Evolutionary conservation across 495 filamentous ascomycete genomes (phyloP).

Genomic region (Podospora appendiculata): DNA sequence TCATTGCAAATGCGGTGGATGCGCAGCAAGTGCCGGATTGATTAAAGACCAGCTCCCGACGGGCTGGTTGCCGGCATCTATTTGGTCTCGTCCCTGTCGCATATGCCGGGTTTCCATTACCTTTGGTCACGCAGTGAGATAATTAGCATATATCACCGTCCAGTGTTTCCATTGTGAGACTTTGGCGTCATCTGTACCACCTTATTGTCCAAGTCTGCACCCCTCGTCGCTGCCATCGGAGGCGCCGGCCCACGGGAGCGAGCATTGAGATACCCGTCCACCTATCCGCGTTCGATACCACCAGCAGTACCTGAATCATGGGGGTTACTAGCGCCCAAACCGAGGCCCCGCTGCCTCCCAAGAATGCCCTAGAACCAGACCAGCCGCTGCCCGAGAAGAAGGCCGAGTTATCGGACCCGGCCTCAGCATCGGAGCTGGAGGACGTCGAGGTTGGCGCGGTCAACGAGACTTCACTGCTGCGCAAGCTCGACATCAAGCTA

Average conservation of each 20-base stretch:
- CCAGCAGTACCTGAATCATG: neutral
- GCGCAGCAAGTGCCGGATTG: neutral
- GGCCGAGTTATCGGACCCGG: neutral
- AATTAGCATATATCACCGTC: no score
- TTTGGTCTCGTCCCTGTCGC: no score
- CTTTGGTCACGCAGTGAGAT: no score
- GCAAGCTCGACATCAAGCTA: conserved; percentile 57
- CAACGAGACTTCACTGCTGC: conserved; percentile 54
- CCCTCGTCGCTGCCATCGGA: neutral
- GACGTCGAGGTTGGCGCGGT: conserved; percentile 21
- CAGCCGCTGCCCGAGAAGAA: neutral
- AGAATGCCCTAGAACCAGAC: neutral
- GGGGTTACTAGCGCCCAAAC: neutral
- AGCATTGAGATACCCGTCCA: neutral
- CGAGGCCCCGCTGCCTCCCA: neutral
- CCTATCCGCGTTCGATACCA: neutral
- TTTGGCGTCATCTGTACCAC: no score
- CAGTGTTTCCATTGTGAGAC: no score
- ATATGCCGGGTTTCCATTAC: no score
- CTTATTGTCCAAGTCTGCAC: neutral
- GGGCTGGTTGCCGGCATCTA: no score
- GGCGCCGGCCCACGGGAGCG: neutral
- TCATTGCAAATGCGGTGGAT: neutral
- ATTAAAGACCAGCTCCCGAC: neutral
- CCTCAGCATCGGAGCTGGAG: conserved; percentile 13